Base-by-base conservation (phyloP, 306 rosid species). In the Vicia villosa region DNA sequence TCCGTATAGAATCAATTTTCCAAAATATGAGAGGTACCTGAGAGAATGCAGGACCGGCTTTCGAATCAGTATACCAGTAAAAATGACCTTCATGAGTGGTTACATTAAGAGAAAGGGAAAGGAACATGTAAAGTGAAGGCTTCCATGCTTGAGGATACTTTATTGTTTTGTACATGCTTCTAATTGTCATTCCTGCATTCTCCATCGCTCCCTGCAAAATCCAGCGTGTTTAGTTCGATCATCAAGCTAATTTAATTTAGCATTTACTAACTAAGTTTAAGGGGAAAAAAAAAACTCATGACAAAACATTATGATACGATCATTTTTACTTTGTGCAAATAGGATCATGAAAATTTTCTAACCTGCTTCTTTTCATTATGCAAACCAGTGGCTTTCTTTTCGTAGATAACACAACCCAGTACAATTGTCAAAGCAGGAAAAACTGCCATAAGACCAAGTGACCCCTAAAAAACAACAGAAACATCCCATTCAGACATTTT, bases 41-140 rank as follows among this genome's bases (percentile, higher is more conserved):
- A 62, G 91, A 81, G 73, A 90, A 90, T 20, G 88, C 91, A 69
- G 96, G 96, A 46, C 96, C 96, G 0, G 87, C 90, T 79, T 81
- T 86, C 43, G 87, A 40, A 67, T 90, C 91, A 1, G 96, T 90
- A 61, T 90, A 88, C 96, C 96, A 90, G 59, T 87, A 90, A 68
- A 90, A 90, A 45, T 82, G 83, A 20, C 96, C 96, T 76, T 90
- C 95, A 13, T 88, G 96, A 46, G 87, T 88, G 55, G 82, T 82
- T 24, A 86, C 64, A 57, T 74, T 81, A 11, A 90, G 85, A 68
- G 90, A 81, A 69, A 87, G 56, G 55, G 91, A 69, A 19, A 90
- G 84, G 78, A 78, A 88, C 80, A 90, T 86, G 79, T 66, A 90
- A 0, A 90, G 88, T 6, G 96, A 77, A 20, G 96, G 90, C 73